Evolutionary conservation across 2,329 filamentous ascomycete species (phyloP).

Genomic region (Fonsecaea nubica): DNA sequence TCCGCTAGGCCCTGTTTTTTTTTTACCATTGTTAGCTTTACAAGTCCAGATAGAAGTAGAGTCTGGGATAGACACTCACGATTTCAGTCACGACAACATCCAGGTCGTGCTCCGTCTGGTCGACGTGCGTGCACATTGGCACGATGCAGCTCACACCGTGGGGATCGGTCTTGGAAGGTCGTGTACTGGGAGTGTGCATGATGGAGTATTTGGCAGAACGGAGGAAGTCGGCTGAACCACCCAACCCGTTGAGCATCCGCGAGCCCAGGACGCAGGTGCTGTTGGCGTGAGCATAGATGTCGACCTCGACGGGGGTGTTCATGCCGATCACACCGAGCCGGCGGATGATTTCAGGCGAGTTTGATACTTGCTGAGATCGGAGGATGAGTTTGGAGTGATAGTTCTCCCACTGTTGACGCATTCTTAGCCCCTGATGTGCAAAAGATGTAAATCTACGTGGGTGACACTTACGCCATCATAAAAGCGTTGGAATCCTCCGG

Average conservation of each 20-base stretch:
- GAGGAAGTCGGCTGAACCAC: slow-evolving; percentile 82
- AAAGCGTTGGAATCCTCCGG: slow-evolving; percentile 88
- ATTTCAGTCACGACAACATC: slow-evolving; percentile 83
- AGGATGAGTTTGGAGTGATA: slow-evolving; percentile 85
- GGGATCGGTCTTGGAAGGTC: slow-evolving; percentile 81
- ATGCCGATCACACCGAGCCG: slow-evolving; percentile 87
- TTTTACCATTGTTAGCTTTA: slow-evolving; percentile 1
- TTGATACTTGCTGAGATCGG: slow-evolving; percentile 85
- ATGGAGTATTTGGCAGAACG: slow-evolving; percentile 82
- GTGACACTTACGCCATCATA: slow-evolving; percentile 61
- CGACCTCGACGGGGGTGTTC: slow-evolving; percentile 93
- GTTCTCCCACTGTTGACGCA: slow-evolving; percentile 64
- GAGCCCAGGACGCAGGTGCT: slow-evolving; percentile 86
- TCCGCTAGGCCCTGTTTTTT: slow-evolving; percentile 74
- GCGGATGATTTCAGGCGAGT: slow-evolving; percentile 88
- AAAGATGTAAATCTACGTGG: slow-evolving; percentile 46
- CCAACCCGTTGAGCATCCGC: slow-evolving; percentile 85
- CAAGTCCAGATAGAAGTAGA: not conserved
- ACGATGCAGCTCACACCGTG: slow-evolving; percentile 85
- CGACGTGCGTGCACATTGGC: slow-evolving; percentile 91
- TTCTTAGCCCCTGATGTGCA: not conserved
- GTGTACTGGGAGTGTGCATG: slow-evolving; percentile 87
- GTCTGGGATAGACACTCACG: slow-evolving; percentile 22
- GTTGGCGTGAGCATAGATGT: slow-evolving; percentile 95
- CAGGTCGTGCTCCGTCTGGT: slow-evolving; percentile 91